These are phyloP conservation scores for Lipomyces spencermartinsiae DNA, from an alignment of 805 yeast genomes.

Conservation along the genomic window DNA sequence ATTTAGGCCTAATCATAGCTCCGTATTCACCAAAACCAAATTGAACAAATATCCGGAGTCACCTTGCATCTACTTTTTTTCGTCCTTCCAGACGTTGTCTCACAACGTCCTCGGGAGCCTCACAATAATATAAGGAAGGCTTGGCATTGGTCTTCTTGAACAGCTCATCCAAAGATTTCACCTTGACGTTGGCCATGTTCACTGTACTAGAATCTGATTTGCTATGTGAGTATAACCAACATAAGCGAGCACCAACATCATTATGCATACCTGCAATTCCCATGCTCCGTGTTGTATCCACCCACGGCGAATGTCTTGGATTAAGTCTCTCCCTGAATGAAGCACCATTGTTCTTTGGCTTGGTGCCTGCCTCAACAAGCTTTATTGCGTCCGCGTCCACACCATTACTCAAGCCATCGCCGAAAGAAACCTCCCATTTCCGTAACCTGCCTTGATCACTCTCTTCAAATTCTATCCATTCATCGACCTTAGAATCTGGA, in stretches of 20 bases:
- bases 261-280: not conserved
- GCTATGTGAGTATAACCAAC: not conserved
- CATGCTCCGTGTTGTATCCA: not conserved
- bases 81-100: constrained; percentile 11
- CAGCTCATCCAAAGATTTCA: not conserved
- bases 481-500: constrained; percentile 29
- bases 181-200: not conserved
- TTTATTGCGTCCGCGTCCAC: not conserved
- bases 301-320: not conserved
- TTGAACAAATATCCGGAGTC: not conserved
- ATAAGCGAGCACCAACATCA: not conserved
- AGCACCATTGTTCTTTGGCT: constrained; percentile 4
- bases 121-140: constrained; percentile 27
- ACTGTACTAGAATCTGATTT: not conserved
- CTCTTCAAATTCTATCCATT: constrained; percentile 32
- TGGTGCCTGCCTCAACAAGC: constrained; percentile 24
- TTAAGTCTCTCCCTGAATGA: constrained; percentile 1
- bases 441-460: constrained; percentile 11
- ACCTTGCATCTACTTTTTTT: not conserved
- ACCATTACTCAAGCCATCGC: constrained; percentile 11
- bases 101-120: constrained; percentile 26
- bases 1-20: not conserved
- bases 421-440: constrained; percentile 31
- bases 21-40: constrained; percentile 1
- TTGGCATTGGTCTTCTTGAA: constrained; percentile 17